Evolutionary conservation across 495 filamentous ascomycete genomes (phyloP).

Genomic region (Penicillium lividum): DNA sequence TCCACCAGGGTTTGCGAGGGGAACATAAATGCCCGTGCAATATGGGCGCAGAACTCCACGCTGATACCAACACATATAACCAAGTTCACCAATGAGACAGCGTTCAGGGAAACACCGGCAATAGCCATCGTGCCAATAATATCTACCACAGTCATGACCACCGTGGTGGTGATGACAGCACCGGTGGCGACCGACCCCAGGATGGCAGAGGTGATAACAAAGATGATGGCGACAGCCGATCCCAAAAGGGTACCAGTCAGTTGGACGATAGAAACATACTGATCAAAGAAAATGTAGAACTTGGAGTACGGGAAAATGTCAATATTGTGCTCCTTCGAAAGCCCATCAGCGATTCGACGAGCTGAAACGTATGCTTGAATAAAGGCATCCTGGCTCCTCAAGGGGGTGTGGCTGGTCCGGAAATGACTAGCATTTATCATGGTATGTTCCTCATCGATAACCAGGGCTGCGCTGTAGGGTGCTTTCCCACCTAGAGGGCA

Average conservation of each 20-base stretch:
- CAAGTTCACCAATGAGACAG: conserved; percentile 93
- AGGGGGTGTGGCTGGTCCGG: conserved; percentile 81
- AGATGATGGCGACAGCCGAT: conserved; percentile 79
- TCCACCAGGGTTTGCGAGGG: conserved; percentile 76
- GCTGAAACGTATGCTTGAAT: conserved; percentile 88
- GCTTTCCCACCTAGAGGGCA: conserved; percentile 89
- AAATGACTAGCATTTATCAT: conserved; percentile 84
- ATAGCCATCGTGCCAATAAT: conserved; percentile 94
- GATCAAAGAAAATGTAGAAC: conserved; percentile 99
- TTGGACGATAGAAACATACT: conserved; percentile 81
- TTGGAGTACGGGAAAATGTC: conserved; percentile 93
- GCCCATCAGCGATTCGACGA: conserved; percentile 77
- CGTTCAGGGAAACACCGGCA: conserved; percentile 87
- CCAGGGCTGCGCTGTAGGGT: conserved; percentile 80
- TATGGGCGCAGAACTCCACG: conserved; percentile 97
- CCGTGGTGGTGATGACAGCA: conserved; percentile 76
- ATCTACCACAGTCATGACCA: conserved; percentile 91
- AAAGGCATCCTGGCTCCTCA: conserved; percentile 88
- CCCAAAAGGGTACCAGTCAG: conserved; percentile 78
- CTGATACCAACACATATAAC: conserved; percentile 95
- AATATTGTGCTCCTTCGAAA: conserved; percentile 66
- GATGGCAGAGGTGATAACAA: conserved; percentile 71
- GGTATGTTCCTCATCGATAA: conserved; percentile 64
- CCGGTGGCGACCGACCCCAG: conserved; percentile 85
- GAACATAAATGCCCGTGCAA: conserved; percentile 95